Evolutionary conservation across 177 flowering plant species (phyloP).

Genomic region (Telopea speciosissima): DNA sequence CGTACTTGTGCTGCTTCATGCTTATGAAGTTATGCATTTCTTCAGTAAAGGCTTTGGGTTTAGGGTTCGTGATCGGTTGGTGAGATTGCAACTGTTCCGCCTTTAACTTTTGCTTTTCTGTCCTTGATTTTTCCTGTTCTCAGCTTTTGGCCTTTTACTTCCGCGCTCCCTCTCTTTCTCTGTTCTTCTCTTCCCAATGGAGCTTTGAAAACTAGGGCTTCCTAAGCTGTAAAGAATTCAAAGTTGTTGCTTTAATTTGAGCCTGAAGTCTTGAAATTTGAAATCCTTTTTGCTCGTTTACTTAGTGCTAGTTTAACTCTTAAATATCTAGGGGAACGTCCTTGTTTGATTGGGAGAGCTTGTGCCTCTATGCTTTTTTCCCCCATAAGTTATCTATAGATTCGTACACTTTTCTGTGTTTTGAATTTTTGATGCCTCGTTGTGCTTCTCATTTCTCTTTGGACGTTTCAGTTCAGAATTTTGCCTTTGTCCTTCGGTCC

Average conservation of each 20-base stretch:
- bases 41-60: neutral
- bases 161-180: neutral
- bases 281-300: neutral
- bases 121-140: slow-evolving; percentile 2
- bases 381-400: neutral
- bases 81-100: neutral
- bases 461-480: too few species aligned
- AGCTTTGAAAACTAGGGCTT: slow-evolving; percentile 9
- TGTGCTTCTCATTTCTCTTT: neutral
- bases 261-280: neutral
- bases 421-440: too few species aligned
- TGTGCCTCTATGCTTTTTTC: neutral
- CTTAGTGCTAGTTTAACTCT: neutral
- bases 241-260: neutral
- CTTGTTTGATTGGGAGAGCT: neutral
- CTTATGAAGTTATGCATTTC: neutral
- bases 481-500: neutral
- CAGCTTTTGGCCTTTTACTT: neutral
- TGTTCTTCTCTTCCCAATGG: slow-evolving; percentile 11
- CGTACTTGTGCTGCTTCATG: neutral
- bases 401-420: neutral
- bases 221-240: neutral
- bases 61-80: slow-evolving; percentile 2
- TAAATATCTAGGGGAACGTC: neutral
- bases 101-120: neutral